phyloP scores from a whole-genome alignment of 1,284 basidiomycete species.

The Moesziomyces parantarcticus region DNA sequence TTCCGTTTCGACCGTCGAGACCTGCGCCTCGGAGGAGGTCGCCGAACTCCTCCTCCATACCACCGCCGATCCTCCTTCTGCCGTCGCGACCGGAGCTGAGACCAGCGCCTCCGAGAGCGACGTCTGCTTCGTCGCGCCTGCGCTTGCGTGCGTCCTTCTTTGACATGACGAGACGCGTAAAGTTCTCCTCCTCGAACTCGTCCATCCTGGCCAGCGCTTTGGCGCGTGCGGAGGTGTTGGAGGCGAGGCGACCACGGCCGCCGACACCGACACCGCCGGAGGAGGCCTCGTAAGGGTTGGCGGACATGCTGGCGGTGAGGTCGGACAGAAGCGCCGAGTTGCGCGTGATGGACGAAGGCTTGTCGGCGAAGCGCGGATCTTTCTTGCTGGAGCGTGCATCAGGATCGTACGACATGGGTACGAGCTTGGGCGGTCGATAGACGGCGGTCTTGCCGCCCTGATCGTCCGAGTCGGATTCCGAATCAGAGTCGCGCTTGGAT shows the following conservation, averaged over 20 bases:
- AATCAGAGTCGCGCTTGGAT: slow-evolving; percentile 60
- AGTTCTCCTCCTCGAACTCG: slow-evolving; percentile 95
- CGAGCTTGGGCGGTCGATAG: slow-evolving; percentile 91
- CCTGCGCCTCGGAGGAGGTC: slow-evolving; percentile 59
- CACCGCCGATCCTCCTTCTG: slow-evolving; percentile 60
- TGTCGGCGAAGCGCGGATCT: slow-evolving; percentile 67
- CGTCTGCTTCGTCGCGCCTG: slow-evolving; percentile 86
- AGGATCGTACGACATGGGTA: slow-evolving; percentile 84
- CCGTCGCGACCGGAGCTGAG: slow-evolving; percentile 51
- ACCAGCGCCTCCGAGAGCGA: slow-evolving; percentile 79
- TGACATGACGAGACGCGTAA: slow-evolving; percentile 88
- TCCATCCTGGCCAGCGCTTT: slow-evolving; percentile 82
- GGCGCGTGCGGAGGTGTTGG: slow-evolving; percentile 73
- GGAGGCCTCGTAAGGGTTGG: slow-evolving; percentile 63
- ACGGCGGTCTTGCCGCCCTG: slow-evolving; percentile 69
- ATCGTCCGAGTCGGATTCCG: slow-evolving; percentile 57
- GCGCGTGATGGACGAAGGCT: slow-evolving; percentile 37
- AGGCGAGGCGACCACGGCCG: slow-evolving; percentile 37
- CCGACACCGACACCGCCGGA: slow-evolving; percentile 61
- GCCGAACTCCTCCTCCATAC: slow-evolving; percentile 66
- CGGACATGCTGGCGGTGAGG: slow-evolving; percentile 60
- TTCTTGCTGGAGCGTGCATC: slow-evolving; percentile 73
- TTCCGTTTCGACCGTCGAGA: slow-evolving; percentile 40
- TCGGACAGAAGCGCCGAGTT: slow-evolving; percentile 63
- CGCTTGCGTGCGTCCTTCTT: slow-evolving; percentile 86